Evolutionary conservation across 2,329 filamentous ascomycete species (phyloP).

Genomic region (Ophiostoma ips): DNA sequence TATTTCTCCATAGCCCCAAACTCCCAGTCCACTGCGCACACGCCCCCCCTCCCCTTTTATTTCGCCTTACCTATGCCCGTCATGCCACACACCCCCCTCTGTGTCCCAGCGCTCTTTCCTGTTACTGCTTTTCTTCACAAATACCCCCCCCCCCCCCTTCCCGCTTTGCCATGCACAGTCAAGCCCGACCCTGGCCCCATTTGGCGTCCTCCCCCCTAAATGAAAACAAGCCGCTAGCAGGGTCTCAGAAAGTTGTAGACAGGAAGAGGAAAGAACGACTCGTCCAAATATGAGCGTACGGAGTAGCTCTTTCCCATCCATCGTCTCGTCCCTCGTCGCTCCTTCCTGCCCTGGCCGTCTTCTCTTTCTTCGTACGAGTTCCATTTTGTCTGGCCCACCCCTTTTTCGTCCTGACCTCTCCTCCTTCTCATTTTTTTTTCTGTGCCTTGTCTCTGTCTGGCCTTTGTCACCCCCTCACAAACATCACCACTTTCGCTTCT

Average conservation of each 20-base stretch:
- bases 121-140: neutral
- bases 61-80: neutral
- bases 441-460: neutral
- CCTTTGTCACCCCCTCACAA: neutral
- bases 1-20: neutral
- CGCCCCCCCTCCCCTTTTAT: slow-evolving; percentile 9
- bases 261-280: slow-evolving; percentile 5
- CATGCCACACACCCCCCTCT: slow-evolving; percentile 1
- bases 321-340: slow-evolving; percentile 6
- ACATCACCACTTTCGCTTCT: slow-evolving; percentile 1
- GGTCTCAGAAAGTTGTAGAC: neutral
- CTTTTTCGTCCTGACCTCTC: too few species aligned
- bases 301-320: slow-evolving; percentile 7
- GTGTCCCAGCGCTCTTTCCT: slow-evolving; percentile 5
- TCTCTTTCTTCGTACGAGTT: slow-evolving; percentile 1
- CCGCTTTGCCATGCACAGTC: neutral
- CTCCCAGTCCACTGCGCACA: slow-evolving; percentile 8
- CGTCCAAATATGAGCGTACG: slow-evolving; percentile 1
- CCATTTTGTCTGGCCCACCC: slow-evolving; percentile 7
- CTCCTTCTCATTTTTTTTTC: neutral
- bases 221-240: slow-evolving; percentile 7
- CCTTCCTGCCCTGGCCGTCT: slow-evolving; percentile 3
- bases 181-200: slow-evolving; percentile 5
- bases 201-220: slow-evolving; percentile 7
- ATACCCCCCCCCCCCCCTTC: neutral